phyloP scores from a whole-genome alignment of 352 stramenopile genomes.

The Globisporangium nagaii region DNA sequence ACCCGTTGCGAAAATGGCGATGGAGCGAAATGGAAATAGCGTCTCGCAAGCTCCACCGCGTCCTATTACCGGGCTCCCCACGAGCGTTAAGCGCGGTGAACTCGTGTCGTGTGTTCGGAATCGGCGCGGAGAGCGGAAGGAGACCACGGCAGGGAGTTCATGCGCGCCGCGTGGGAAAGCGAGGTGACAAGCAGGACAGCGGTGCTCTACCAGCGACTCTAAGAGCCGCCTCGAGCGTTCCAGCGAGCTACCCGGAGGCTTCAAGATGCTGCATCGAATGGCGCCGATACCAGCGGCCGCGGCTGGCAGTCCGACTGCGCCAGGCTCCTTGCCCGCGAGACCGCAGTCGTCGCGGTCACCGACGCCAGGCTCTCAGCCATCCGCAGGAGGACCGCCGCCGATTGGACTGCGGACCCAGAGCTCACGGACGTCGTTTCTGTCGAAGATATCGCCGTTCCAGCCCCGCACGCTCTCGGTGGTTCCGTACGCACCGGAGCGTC shows the following conservation, averaged over 20 bases:
- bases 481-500: conserved; percentile 52
- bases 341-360: not conserved
- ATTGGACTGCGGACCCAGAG: not conserved
- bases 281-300: not conserved
- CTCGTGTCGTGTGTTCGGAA: no score
- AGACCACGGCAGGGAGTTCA: not conserved
- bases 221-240: not conserved
- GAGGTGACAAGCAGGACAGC: not conserved
- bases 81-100: no score
- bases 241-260: not conserved
- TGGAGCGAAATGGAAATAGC: no score
- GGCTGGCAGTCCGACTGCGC: no score
- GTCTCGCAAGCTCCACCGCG: no score
- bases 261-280: not conserved
- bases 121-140: not conserved
- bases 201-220: not conserved
- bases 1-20: no score
- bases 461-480: conserved; percentile 39
- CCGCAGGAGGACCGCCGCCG: not conserved
- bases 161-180: not conserved
- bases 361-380: not conserved
- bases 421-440: conserved; percentile 42
- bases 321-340: not conserved
- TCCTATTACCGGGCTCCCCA: no score
- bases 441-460: conserved; percentile 41